Conservation (phyloP, 148 eudicot species). For the Simmondsia chinensis region DNA sequence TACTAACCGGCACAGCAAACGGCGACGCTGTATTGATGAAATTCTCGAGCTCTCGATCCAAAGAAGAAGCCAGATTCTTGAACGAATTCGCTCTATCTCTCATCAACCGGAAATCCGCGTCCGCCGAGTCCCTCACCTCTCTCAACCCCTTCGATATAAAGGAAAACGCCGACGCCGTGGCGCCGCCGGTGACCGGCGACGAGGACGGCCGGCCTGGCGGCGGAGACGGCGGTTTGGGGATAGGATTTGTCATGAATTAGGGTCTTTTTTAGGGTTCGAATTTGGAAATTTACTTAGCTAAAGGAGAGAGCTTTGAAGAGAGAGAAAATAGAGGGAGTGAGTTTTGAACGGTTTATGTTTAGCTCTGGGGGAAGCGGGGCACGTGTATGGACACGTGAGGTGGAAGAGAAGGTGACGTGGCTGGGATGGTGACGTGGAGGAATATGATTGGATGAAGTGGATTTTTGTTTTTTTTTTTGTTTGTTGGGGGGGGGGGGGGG, state of each 20-base stretch:
- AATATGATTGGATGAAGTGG: no score
- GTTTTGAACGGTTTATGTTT: slow-evolving; percentile 16
- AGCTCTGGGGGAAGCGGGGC: slow-evolving; percentile 4
- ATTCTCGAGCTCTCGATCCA: slow-evolving; percentile 69
- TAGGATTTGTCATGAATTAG: slow-evolving; percentile 23
- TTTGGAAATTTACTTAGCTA: neutral
- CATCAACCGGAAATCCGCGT: slow-evolving; percentile 72
- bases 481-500: no score
- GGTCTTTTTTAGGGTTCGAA: neutral
- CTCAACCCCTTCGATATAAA: slow-evolving; percentile 79
- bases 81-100: slow-evolving; percentile 69
- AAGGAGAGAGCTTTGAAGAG: neutral
- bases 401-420: slow-evolving; percentile 1
- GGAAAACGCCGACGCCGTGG: slow-evolving; percentile 61
- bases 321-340: neutral
- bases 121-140: slow-evolving; percentile 69
- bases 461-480: no score
- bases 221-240: slow-evolving; percentile 25
- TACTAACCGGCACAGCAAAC: slow-evolving; percentile 39
- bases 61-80: slow-evolving; percentile 57
- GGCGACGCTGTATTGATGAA: slow-evolving; percentile 60
- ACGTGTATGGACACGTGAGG: slow-evolving; percentile 22
- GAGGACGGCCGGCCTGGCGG: slow-evolving; percentile 15
- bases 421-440: no score
- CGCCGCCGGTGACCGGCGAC: slow-evolving; percentile 12